Percentiles rank a stretch among this genome's conserved stretches.
These are phyloP conservation scores for Candida bentonensis DNA, from an alignment of 805 yeast species.

Conservation along the genomic window DNA sequence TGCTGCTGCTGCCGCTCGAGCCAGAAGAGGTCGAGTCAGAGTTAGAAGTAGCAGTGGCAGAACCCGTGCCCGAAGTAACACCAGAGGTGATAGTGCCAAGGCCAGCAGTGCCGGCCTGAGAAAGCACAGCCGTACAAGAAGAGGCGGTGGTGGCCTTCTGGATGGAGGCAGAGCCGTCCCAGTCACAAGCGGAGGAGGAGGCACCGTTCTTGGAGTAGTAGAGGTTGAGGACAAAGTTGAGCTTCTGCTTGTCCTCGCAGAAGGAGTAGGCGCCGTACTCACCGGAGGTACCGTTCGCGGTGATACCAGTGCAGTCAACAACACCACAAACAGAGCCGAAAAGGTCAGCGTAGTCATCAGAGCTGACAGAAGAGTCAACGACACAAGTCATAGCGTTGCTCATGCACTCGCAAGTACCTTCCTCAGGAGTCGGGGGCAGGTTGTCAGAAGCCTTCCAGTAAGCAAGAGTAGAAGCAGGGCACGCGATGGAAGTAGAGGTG, in stretches of 20 bases:
- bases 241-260: conserved; percentile 58
- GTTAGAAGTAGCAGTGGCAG: conserved; percentile 9
- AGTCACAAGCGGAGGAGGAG: conserved; percentile 47
- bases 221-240: conserved; percentile 50
- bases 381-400: conserved; percentile 42
- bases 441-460: conserved; percentile 55
- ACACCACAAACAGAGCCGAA: conserved; percentile 44
- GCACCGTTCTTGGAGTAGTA: conserved; percentile 40
- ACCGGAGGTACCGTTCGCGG: conserved; percentile 49
- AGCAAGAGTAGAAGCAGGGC: conserved; percentile 34
- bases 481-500: conserved; percentile 23
- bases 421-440: conserved; percentile 69
- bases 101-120: conserved; percentile 60
- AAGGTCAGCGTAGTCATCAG: conserved; percentile 44
- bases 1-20: conserved; percentile 2
- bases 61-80: conserved; percentile 19
- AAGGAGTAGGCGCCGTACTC: conserved; percentile 58
- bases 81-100: conserved; percentile 39
- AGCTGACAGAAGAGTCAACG: conserved; percentile 35
- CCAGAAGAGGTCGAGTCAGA: conserved; percentile 5
- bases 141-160: conserved; percentile 28
- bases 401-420: conserved; percentile 52
- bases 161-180: conserved; percentile 54
- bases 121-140: conserved; percentile 38
- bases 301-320: conserved; percentile 48